A percentile compares a stretch with the other conserved stretches of the same genome.
phyloP scores from a whole-genome alignment of 306 rosid genomes.

The Erythrophleum fordii region DNA sequence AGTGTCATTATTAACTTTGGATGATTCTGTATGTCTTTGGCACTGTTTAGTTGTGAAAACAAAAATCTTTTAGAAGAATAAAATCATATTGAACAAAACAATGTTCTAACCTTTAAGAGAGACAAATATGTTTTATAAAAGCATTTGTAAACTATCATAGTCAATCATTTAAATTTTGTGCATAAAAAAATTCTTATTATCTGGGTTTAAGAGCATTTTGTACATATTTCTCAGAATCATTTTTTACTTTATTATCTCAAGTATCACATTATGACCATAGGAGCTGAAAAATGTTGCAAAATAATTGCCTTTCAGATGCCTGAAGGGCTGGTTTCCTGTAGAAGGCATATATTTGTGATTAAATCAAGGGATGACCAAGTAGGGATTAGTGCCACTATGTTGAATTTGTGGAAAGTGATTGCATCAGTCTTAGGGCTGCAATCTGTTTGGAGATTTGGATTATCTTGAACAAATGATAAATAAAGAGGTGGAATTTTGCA shows the following conservation, averaged over 20 bases:
- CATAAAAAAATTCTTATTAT: too few species aligned
- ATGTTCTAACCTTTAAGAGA: conserved; percentile 5
- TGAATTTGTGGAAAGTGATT: too few species aligned
- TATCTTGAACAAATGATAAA: not conserved
- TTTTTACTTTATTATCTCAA: too few species aligned
- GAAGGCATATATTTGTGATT: not conserved
- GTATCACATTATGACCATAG: not conserved
- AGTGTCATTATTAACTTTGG: not conserved
- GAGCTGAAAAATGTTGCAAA: not conserved
- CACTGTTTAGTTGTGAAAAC: not conserved
- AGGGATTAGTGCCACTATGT: not conserved
- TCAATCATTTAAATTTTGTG: not conserved
- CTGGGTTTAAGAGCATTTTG: too few species aligned
- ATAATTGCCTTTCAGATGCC: not conserved
- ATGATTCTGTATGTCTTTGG: conserved; percentile 3
- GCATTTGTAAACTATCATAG: not conserved
- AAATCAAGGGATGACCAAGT: not conserved
- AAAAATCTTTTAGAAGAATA: not conserved
- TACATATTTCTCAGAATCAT: too few species aligned
- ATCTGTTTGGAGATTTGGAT: not conserved
- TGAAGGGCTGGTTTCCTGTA: not conserved
- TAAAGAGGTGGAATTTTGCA: not conserved
- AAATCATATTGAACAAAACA: not conserved
- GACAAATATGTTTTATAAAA: not conserved
- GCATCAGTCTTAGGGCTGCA: not conserved